Conservation (phyloP, 495 filamentous ascomycete species). For the Xylona heveae region DNA sequence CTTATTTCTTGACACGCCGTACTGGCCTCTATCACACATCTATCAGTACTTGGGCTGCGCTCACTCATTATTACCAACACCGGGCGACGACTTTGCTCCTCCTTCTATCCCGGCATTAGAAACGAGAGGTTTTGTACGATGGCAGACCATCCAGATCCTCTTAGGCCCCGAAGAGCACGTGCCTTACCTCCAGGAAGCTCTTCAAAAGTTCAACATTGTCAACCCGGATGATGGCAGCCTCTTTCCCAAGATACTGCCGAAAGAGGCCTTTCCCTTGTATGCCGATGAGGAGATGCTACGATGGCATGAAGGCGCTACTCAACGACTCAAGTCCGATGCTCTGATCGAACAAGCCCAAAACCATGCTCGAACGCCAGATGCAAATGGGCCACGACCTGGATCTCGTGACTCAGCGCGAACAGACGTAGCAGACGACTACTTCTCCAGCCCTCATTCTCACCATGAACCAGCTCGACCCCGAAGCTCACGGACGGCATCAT, state of each 20-base stretch:
- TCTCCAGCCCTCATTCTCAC: no score
- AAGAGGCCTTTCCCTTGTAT: slow-evolving; percentile 47
- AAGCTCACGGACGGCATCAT: no score
- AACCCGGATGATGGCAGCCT: slow-evolving; percentile 46
- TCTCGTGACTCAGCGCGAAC: no score
- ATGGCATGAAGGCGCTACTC: slow-evolving; percentile 62
- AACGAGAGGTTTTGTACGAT: slow-evolving; percentile 64
- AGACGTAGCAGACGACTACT: no score
- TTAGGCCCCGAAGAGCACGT: slow-evolving; percentile 78
- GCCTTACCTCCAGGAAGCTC: slow-evolving; percentile 60
- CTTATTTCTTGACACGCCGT: slow-evolving; percentile 62
- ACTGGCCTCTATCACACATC: slow-evolving; percentile 62
- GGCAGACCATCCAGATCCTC: slow-evolving; percentile 84
- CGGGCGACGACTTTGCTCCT: slow-evolving; percentile 43
- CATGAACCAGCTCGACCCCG: no score
- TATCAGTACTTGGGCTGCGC: slow-evolving; percentile 84
- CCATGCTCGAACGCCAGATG: no score
- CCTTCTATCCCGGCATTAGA: slow-evolving; percentile 71
- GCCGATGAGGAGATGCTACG: slow-evolving; percentile 57
- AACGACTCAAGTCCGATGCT: slow-evolving; percentile 29
- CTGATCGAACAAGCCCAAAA: no score
- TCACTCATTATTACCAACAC: slow-evolving; percentile 46
- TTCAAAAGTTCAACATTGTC: slow-evolving; percentile 49
- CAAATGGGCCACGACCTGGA: no score
- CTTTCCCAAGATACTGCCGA: slow-evolving; percentile 62